These are phyloP conservation scores for Botrytis paeoniae DNA, from an alignment of 2,329 filamentous ascomycete genomes.

Conservation along the genomic window DNA sequence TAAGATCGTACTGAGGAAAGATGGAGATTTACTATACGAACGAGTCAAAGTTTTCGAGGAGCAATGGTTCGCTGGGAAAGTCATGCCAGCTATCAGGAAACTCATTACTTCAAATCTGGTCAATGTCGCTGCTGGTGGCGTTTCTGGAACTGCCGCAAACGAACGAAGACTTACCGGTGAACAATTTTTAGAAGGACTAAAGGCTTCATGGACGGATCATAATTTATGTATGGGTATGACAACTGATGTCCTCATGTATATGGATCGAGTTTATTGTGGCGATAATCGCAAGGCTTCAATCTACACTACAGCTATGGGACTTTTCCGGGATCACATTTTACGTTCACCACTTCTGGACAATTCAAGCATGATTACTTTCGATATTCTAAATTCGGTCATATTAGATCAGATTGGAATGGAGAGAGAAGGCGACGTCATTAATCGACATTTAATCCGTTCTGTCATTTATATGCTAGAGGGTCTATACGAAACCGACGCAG, in stretches of 20 bases:
- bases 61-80: constrained; percentile 71
- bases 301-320: constrained; percentile 77
- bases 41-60: constrained; percentile 78
- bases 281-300: constrained; percentile 75
- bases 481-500: constrained; percentile 77
- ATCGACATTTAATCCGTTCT: constrained; percentile 76
- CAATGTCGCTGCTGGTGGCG: constrained; percentile 56
- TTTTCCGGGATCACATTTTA: constrained; percentile 86
- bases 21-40: constrained; percentile 77
- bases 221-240: constrained; percentile 95
- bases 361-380: constrained; percentile 55
- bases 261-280: constrained; percentile 80
- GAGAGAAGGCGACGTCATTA: constrained; percentile 82
- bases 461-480: constrained; percentile 87
- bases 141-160: constrained; percentile 61
- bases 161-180: constrained; percentile 80
- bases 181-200: constrained; percentile 73
- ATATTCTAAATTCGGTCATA: constrained; percentile 76
- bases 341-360: constrained; percentile 52
- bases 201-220: constrained; percentile 82
- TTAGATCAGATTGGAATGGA: constrained; percentile 93
- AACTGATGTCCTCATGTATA: constrained; percentile 95
- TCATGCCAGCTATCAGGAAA: constrained; percentile 66
- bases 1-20: constrained; percentile 86
- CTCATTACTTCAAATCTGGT: constrained; percentile 69